Conservation (phyloP, 2,329 filamentous ascomycete species). For the Gnomoniopsis smithogilvyi region DNA sequence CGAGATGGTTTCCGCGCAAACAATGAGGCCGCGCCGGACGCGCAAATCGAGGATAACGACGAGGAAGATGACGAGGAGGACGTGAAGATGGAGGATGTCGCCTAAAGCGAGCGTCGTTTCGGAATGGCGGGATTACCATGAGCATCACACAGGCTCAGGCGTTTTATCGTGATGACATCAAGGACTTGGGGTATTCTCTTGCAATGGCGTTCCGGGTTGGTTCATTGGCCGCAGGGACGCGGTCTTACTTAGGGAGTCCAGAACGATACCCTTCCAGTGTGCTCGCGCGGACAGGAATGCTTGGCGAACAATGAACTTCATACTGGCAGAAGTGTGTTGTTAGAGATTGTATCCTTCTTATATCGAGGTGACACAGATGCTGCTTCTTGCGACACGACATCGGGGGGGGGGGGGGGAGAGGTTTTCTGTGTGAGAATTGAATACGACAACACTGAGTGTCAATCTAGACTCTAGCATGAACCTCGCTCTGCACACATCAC, state of each 20-base stretch:
- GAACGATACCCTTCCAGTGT: conserved; percentile 6
- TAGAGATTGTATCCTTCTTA: too few species aligned
- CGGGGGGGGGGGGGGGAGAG: too few species aligned
- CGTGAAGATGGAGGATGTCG: conserved; percentile 76
- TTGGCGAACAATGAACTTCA: not conserved
- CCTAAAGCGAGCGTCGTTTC: not conserved
- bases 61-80: conserved; percentile 63
- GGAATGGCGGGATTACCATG: not conserved
- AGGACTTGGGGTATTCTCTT: not conserved
- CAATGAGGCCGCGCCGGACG: conserved; percentile 38
- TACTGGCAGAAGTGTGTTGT: not conserved
- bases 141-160: not conserved
- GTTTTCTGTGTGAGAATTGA: too few species aligned
- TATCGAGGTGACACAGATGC: too few species aligned
- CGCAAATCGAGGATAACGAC: conserved; percentile 50
- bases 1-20: conserved; percentile 56
- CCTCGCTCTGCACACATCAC: not conserved
- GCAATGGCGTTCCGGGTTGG: not conserved
- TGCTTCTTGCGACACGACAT: too few species aligned
- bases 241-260: not conserved
- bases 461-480: too few species aligned
- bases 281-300: not conserved
- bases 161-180: not conserved
- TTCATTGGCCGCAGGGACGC: not conserved
- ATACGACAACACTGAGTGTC: too few species aligned